phyloP scores from a whole-genome alignment of 2,329 filamentous ascomycete genomes.

The Fusarium sp. region DNA sequence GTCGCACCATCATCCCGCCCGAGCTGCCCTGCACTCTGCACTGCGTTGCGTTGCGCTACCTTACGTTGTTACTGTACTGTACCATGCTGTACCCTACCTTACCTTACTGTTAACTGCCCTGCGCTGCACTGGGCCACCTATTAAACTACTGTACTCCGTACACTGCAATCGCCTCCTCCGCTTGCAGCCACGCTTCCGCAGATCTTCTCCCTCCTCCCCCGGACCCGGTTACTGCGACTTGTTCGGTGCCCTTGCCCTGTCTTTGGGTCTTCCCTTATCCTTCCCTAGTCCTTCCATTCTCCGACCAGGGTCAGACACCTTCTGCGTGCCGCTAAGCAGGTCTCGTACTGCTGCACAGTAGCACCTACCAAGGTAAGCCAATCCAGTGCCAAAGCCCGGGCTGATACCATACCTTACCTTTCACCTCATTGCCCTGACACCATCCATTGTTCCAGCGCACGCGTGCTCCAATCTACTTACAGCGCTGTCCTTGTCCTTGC shows the following conservation, averaged over 20 bases:
- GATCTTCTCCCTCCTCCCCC: slow-evolving; percentile 43
- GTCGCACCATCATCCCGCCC: slow-evolving; percentile 30
- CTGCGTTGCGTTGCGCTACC: not conserved
- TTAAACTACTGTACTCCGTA: slow-evolving; percentile 19
- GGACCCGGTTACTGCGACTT: slow-evolving; percentile 42
- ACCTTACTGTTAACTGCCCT: not conserved
- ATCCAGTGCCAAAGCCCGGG: slow-evolving; percentile 40
- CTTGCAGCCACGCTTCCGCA: slow-evolving; percentile 45
- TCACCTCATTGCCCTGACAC: slow-evolving; percentile 42
- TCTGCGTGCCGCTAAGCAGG: slow-evolving; percentile 42
- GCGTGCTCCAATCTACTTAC: slow-evolving; percentile 36
- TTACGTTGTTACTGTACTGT: not conserved
- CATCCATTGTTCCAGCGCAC: slow-evolving; percentile 45
- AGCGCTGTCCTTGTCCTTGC: slow-evolving; percentile 10
- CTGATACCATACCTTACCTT: slow-evolving; percentile 38
- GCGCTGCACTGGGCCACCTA: slow-evolving; percentile 3
- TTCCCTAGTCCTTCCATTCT: slow-evolving; percentile 42
- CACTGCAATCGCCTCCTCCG: slow-evolving; percentile 40
- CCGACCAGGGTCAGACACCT: slow-evolving; percentile 42
- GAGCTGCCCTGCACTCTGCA: not conserved
- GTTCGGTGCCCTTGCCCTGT: slow-evolving; percentile 41
- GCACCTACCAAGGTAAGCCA: slow-evolving; percentile 20
- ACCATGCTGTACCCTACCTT: not conserved
- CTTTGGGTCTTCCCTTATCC: slow-evolving; percentile 40
- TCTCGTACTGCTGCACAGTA: slow-evolving; percentile 33